Percentiles rank a stretch among this genome's conserved stretches.
Conservation (phyloP, 1,139 yeast genomes). For the Candida frijolesensis region DNA sequence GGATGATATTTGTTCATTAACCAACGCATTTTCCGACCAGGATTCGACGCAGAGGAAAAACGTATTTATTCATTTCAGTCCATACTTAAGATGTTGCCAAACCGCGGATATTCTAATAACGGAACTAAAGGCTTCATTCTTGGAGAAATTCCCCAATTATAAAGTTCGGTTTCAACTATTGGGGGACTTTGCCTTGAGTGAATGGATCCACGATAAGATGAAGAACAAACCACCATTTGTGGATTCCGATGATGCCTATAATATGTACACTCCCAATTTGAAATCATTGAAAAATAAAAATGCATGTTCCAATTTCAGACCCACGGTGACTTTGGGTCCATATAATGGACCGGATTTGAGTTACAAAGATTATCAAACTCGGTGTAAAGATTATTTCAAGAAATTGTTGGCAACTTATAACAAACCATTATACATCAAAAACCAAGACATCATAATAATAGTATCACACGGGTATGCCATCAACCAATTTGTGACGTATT, state of each 20-base stretch:
- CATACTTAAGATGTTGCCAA: constrained; percentile 49
- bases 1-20: constrained; percentile 27
- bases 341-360: constrained; percentile 48
- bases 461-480: constrained; percentile 49
- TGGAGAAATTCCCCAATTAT: constrained; percentile 30
- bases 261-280: constrained; percentile 50
- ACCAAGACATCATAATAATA: constrained; percentile 41
- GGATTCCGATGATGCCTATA: constrained; percentile 50
- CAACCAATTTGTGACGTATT: constrained; percentile 42
- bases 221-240: constrained; percentile 45
- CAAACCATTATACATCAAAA: constrained; percentile 36
- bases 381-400: constrained; percentile 45
- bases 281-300: constrained; percentile 38
- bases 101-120: constrained; percentile 45
- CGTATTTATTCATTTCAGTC: constrained; percentile 46
- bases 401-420: constrained; percentile 49
- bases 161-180: constrained; percentile 43
- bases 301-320: constrained; percentile 45
- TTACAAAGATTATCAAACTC: constrained; percentile 44
- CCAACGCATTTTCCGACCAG: constrained; percentile 27
- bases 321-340: constrained; percentile 49
- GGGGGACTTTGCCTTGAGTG: constrained; percentile 51
- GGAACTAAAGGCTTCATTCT: constrained; percentile 28
- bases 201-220: constrained; percentile 53
- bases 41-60: constrained; percentile 30